Percentiles rank a stretch among this genome's conserved stretches.
phyloP scores from a whole-genome alignment of 441 rosid genomes.

The Populus hybrid region DNA sequence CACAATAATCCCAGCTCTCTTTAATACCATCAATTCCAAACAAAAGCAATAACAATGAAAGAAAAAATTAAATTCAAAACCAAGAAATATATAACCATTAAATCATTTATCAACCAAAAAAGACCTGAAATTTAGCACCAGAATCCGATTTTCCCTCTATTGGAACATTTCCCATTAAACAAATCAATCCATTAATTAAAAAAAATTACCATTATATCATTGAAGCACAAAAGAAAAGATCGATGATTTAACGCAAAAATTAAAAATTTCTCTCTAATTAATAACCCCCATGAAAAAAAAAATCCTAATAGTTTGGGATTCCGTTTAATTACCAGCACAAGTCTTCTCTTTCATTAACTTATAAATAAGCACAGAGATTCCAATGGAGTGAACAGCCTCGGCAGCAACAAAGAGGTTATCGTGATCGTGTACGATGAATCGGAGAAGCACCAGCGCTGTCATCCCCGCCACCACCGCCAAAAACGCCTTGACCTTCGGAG shows the following conservation, averaged over 20 bases:
- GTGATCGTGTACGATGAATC: conserved; percentile 91
- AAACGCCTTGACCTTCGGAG: conserved; percentile 95
- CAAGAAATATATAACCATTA: not conserved
- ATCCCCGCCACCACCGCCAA: conserved; percentile 89
- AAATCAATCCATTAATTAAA: not conserved
- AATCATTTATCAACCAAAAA: no score
- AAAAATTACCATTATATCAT: not conserved
- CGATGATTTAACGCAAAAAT: not conserved
- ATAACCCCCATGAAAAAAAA: not conserved
- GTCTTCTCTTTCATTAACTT: conserved; percentile 91
- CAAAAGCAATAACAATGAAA: not conserved
- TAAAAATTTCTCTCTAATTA: not conserved
- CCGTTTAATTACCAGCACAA: conserved; percentile 66
- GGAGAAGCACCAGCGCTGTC: conserved; percentile 78
- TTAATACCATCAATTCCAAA: not conserved
- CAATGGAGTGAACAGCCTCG: conserved; percentile 94
- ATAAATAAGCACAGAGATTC: conserved; percentile 34
- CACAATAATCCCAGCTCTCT: not conserved
- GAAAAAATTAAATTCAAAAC: no score
- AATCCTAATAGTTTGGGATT: not conserved
- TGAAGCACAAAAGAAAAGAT: not conserved
- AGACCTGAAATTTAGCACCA: not conserved
- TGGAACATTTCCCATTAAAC: not conserved
- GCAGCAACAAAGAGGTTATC: conserved; percentile 98
- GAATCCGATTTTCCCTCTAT: not conserved